phyloP scores from a whole-genome alignment of 1,284 basidiomycete species.

The Sporisorium scitamineum region DNA sequence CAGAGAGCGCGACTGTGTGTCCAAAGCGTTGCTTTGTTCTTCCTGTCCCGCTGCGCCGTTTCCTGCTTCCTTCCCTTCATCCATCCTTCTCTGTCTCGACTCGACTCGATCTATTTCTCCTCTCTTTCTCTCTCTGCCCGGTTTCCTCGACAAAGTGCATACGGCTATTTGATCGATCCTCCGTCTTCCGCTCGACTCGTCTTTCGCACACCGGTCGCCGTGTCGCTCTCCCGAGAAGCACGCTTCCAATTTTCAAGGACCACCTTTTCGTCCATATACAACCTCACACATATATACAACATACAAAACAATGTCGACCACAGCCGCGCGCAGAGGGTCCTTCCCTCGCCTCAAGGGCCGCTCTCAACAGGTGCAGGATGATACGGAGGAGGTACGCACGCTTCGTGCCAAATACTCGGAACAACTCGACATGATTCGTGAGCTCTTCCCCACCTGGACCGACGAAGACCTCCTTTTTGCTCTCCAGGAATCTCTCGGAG shows the following conservation, averaged over 20 bases:
- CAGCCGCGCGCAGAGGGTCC: conserved; percentile 54
- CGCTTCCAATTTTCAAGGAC: conserved; percentile 10
- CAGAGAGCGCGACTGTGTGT: background rate
- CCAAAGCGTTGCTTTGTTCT: conserved; percentile 3
- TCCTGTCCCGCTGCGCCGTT: background rate
- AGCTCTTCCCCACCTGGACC: conserved; percentile 82
- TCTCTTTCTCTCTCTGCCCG: conserved; percentile 12
- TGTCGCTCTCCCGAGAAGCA: conserved; percentile 17
- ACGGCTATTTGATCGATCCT: conserved; percentile 22
- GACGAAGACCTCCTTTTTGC: conserved; percentile 83
- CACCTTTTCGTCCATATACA: conserved; percentile 18
- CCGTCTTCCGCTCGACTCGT: conserved; percentile 1
- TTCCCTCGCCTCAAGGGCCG: conserved; percentile 52
- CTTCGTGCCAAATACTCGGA: conserved; percentile 70
- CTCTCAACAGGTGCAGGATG: conserved; percentile 58
- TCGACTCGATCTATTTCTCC: background rate
- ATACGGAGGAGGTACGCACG: conserved; percentile 65
- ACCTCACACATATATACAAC: conserved; percentile 18
- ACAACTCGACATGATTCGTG: conserved; percentile 75
- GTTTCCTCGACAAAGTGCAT: conserved; percentile 38
- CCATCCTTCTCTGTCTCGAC: conserved; percentile 17
- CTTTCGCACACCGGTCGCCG: conserved; percentile 22
- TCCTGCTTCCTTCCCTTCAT: conserved; percentile 13
- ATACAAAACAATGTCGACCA: conserved; percentile 49
- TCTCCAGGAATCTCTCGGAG: conserved; percentile 79